Percentiles rank a stretch among this genome's conserved stretches.
phyloP scores from a whole-genome alignment of 2,329 filamentous ascomycete genomes.

The Hypoxylon sp. region DNA sequence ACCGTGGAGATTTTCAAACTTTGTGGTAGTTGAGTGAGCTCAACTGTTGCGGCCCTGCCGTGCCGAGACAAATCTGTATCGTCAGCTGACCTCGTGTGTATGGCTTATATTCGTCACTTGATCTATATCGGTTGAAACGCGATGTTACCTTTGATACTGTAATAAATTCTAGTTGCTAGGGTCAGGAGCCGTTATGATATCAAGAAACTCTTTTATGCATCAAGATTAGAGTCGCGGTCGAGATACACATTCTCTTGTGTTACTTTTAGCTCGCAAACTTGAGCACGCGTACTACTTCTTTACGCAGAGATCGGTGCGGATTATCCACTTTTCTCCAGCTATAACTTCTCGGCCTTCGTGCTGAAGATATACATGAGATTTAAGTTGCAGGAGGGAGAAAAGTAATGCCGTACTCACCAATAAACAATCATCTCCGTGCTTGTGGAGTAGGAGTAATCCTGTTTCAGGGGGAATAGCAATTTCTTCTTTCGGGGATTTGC shows the following conservation, averaged over 20 bases:
- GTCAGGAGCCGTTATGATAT: neutral
- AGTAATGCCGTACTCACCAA: constrained; percentile 66
- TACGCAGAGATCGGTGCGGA: constrained; percentile 86
- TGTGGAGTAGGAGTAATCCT: constrained; percentile 89
- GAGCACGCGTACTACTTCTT: constrained; percentile 50
- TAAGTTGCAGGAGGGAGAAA: constrained; percentile 61
- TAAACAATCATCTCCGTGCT: constrained; percentile 90
- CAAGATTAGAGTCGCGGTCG: neutral
- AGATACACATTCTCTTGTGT: neutral
- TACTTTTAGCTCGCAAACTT: neutral
- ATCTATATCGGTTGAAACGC: neutral
- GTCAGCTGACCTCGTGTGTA: constrained; percentile 6
- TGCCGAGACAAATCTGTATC: neutral
- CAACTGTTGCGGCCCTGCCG: constrained; percentile 8
- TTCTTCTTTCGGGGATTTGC: constrained; percentile 70
- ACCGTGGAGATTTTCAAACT: neutral
- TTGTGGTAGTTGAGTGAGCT: neutral
- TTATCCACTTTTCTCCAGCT: constrained; percentile 90
- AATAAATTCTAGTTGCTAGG: neutral
- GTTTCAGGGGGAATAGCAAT: constrained; percentile 82
- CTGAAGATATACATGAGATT: constrained; percentile 54
- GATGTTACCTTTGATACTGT: neutral
- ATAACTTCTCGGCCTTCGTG: constrained; percentile 88
- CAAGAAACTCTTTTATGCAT: neutral
- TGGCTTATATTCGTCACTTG: constrained; percentile 11